phyloP scores from a whole-genome alignment of 2,329 filamentous ascomycete genomes.

The Aspergillus carbonarius region DNA sequence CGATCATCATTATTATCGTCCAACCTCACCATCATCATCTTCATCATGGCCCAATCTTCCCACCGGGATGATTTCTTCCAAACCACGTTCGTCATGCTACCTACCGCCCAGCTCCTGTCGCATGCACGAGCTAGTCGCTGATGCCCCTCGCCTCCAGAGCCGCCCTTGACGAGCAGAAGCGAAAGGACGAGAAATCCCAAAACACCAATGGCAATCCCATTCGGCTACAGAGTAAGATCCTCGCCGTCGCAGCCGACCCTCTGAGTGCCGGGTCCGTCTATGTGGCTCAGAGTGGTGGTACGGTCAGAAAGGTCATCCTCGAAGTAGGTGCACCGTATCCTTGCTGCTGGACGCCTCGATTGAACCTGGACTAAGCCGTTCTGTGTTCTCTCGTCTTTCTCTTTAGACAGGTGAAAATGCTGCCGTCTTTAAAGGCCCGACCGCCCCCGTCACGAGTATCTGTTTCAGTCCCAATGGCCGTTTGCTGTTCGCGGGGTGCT shows the following conservation, averaged over 20 bases:
- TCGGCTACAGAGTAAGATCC: constrained; percentile 77
- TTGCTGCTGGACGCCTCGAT: constrained; percentile 8
- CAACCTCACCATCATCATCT: neutral
- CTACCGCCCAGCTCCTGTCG: constrained; percentile 3
- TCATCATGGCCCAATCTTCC: constrained; percentile 64
- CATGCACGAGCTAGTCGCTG: constrained; percentile 7
- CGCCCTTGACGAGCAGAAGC: constrained; percentile 49
- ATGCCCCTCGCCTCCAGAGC: constrained; percentile 38
- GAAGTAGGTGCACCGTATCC: constrained; percentile 61
- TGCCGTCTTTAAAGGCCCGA: constrained; percentile 67
- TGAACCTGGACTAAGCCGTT: constrained; percentile 14
- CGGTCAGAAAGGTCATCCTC: constrained; percentile 69
- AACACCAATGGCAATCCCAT: constrained; percentile 85
- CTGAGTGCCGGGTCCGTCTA: constrained; percentile 63
- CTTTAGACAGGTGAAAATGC: constrained; percentile 46
- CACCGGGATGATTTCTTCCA: constrained; percentile 87
- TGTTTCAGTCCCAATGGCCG: constrained; percentile 61
- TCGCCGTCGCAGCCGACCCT: constrained; percentile 71
- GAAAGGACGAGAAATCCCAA: constrained; percentile 71
- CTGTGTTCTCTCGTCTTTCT: constrained; percentile 8
- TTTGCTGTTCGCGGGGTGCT: constrained; percentile 77
- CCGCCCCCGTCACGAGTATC: constrained; percentile 76
- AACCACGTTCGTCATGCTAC: constrained; percentile 65
- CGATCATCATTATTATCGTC: neutral
- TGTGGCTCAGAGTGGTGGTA: constrained; percentile 84